These are phyloP conservation scores for Mycena polygramma DNA, from an alignment of 768 basidiomycete species.

Conservation along the genomic window DNA sequence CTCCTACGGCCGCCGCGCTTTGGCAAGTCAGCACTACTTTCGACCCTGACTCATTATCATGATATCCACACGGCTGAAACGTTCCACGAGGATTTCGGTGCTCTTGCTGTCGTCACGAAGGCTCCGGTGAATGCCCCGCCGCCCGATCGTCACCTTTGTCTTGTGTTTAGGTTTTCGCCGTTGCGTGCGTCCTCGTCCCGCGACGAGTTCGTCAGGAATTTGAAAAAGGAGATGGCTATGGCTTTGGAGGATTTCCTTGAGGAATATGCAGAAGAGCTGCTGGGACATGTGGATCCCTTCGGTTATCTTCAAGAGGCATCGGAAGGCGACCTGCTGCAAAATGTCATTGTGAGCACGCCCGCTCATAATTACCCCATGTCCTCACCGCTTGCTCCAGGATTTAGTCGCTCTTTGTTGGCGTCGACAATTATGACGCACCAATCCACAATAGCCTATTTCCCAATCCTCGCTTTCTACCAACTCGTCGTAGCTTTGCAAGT, in stretches of 20 bases:
- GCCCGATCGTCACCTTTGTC: slow-evolving; percentile 17
- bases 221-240: no score
- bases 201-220: not conserved
- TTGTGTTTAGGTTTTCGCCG: not conserved
- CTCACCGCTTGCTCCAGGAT: not conserved
- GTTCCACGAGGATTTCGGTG: slow-evolving; percentile 1
- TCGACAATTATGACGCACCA: slow-evolving; percentile 19
- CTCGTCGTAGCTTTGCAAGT: slow-evolving; percentile 1
- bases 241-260: no score
- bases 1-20: slow-evolving; percentile 27
- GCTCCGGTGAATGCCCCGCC: not conserved
- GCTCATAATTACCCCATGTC: no score
- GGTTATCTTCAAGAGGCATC: no score
- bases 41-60: slow-evolving; percentile 1
- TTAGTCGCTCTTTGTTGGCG: slow-evolving; percentile 14
- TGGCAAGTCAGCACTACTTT: slow-evolving; percentile 22
- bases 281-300: no score
- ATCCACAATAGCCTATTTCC: not conserved
- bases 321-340: no score
- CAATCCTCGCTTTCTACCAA: not conserved
- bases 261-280: no score
- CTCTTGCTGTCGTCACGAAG: not conserved
- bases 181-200: not conserved
- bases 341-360: not conserved
- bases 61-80: slow-evolving; percentile 7